Percentiles rank a stretch among this genome's conserved stretches.
Conservation (phyloP, 1,284 basidiomycete genomes). For the Xanthoconium separans region DNA sequence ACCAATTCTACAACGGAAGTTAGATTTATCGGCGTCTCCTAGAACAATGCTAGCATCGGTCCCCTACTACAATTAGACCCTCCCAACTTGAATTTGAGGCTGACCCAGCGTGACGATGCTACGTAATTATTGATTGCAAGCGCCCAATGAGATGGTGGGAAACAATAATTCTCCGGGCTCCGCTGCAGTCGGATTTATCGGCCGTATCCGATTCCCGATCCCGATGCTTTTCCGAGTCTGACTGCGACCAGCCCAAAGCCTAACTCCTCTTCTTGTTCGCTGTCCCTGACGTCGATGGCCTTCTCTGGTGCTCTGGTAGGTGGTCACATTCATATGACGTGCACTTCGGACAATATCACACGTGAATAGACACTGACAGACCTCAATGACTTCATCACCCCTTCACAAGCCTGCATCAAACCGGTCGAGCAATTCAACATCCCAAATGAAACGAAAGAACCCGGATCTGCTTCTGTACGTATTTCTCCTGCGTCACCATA, state of each 20-base stretch:
- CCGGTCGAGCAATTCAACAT: conserved; percentile 75
- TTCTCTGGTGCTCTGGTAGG: conserved; percentile 87
- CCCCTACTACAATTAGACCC: too few species aligned
- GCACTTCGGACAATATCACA: background rate
- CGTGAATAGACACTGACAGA: conserved; percentile 78
- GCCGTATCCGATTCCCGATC: conserved; percentile 7
- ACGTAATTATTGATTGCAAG: too few species aligned
- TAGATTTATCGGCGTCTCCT: too few species aligned
- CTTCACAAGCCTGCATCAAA: conserved; percentile 97
- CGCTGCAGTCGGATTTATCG: background rate
- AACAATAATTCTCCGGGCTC: too few species aligned
- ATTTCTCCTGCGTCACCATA: background rate
- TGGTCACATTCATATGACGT: conserved; percentile 13
- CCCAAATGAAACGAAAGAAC: conserved; percentile 41
- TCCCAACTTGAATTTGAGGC: too few species aligned
- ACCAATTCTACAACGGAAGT: too few species aligned
- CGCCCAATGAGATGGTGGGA: too few species aligned
- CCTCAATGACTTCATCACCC: conserved; percentile 97
- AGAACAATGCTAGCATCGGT: too few species aligned
- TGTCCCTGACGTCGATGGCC: conserved; percentile 53
- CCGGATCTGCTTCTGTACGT: conserved; percentile 61
- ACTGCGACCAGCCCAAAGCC: too few species aligned
- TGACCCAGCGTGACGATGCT: too few species aligned
- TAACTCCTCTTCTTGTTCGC: background rate
- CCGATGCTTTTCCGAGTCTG: background rate